Evolutionary conservation across 2,329 filamentous ascomycete genomes (phyloP).

Genomic region (Fusarium sp.): DNA sequence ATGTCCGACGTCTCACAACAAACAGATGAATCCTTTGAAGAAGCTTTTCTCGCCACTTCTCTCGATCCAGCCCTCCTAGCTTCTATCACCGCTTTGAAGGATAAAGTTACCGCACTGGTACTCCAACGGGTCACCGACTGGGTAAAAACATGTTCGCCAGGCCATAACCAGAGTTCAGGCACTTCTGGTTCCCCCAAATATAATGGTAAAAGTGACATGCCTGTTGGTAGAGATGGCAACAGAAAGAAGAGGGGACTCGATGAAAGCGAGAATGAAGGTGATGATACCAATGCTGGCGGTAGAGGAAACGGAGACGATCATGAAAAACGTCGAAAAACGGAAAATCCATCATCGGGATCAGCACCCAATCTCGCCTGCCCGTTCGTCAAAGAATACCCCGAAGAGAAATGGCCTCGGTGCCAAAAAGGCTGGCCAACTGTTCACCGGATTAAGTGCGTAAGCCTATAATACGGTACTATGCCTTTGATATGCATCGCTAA

Average conservation of each 20-base stretch:
- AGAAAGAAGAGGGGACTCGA: conserved; percentile 29
- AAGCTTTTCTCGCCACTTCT: conserved; percentile 20
- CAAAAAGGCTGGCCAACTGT: conserved; percentile 19
- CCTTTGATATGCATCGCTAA: background rate
- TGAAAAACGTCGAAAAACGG: conserved; percentile 31
- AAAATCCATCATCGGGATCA: background rate
- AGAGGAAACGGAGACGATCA: conserved; percentile 28
- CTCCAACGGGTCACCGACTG: conserved; percentile 11
- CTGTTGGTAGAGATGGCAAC: background rate
- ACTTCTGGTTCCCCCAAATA: background rate
- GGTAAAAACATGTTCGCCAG: conserved; percentile 17
- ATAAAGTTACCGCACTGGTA: conserved; percentile 10
- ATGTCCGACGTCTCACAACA: conserved; percentile 23
- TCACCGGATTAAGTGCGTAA: conserved; percentile 25
- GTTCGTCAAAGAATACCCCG: conserved; percentile 24
- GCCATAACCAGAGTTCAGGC: background rate
- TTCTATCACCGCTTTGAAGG: conserved; percentile 17
- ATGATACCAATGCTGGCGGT: background rate
- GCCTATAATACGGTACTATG: background rate
- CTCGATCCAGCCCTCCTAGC: conserved; percentile 14
- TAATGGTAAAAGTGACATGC: background rate
- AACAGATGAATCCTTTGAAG: conserved; percentile 28
- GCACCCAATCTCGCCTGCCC: conserved; percentile 23
- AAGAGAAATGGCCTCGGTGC: conserved; percentile 3
- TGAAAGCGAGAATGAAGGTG: background rate